These are phyloP conservation scores for Lecanoromycetidae sp. DNA, from an alignment of 2,329 filamentous ascomycete species.

Conservation along the genomic window DNA sequence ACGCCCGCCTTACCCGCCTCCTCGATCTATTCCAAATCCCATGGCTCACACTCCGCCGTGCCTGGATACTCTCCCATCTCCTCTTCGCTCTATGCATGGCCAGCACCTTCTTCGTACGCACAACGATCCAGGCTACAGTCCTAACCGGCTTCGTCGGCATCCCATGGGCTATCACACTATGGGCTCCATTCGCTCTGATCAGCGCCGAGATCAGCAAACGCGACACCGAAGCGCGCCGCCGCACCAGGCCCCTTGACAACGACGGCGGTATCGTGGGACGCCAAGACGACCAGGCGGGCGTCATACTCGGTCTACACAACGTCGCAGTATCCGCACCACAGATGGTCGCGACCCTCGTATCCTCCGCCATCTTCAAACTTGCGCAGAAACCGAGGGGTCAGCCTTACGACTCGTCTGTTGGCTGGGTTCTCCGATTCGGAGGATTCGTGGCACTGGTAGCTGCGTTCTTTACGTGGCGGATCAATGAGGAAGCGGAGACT, in stretches of 20 bases:
- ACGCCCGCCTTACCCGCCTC: constrained; percentile 23
- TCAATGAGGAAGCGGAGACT: constrained; percentile 45
- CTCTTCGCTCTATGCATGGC: constrained; percentile 74
- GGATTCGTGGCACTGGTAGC: constrained; percentile 67
- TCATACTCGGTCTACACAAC: constrained; percentile 91
- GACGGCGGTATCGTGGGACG: constrained; percentile 23
- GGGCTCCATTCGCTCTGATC: constrained; percentile 93
- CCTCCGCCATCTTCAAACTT: constrained; percentile 69
- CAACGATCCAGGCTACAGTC: constrained; percentile 58
- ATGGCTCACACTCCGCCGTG: constrained; percentile 72
- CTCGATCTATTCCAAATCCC: constrained; percentile 60
- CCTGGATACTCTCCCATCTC: constrained; percentile 78
- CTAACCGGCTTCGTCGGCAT: constrained; percentile 75
- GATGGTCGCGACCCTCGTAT: constrained; percentile 75
- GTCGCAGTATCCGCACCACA: constrained; percentile 87
- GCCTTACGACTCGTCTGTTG: constrained; percentile 75
- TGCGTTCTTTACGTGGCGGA: constrained; percentile 56
- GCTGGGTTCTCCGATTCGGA: constrained; percentile 74
- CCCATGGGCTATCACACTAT: constrained; percentile 83
- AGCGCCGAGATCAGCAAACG: constrained; percentile 80
- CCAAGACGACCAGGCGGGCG: constrained; percentile 61
- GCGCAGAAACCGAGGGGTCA: constrained; percentile 78
- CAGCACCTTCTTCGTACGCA: constrained; percentile 65
- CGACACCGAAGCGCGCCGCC: constrained; percentile 51
- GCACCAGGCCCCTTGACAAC: constrained; percentile 24